phyloP scores from a whole-genome alignment of 208 protist species.

The Trichomonas vaginalis region DNA sequence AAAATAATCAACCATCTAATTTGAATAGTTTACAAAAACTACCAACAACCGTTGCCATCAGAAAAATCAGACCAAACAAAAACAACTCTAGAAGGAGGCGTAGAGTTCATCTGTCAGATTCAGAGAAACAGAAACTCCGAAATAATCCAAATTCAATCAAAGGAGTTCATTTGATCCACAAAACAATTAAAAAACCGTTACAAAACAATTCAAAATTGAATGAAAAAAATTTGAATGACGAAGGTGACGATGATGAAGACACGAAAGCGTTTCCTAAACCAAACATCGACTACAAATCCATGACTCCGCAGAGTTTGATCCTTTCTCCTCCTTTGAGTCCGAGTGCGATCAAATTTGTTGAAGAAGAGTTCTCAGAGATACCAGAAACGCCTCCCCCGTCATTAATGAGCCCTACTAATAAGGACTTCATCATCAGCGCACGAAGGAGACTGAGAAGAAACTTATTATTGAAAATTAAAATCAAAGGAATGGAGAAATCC shows the following conservation, averaged over 20 bases:
- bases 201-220: too few species aligned
- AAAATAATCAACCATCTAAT: background rate
- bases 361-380: background rate
- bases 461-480: background rate
- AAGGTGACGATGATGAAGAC: background rate
- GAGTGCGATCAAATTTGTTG: background rate
- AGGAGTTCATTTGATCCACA: background rate
- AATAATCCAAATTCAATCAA: background rate
- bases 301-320: background rate
- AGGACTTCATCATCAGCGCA: background rate
- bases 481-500: background rate
- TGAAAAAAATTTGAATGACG: background rate
- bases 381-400: background rate
- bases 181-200: background rate
- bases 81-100: background rate
- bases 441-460: background rate
- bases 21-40: background rate
- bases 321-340: background rate
- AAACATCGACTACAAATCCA: background rate
- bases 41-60: background rate
- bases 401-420: background rate
- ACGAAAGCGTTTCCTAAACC: background rate
- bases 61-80: background rate
- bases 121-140: background rate
- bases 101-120: background rate